Evolutionary conservation across 208 protist genomes (phyloP).

Genomic region (Crithidia fasciculata): DNA sequence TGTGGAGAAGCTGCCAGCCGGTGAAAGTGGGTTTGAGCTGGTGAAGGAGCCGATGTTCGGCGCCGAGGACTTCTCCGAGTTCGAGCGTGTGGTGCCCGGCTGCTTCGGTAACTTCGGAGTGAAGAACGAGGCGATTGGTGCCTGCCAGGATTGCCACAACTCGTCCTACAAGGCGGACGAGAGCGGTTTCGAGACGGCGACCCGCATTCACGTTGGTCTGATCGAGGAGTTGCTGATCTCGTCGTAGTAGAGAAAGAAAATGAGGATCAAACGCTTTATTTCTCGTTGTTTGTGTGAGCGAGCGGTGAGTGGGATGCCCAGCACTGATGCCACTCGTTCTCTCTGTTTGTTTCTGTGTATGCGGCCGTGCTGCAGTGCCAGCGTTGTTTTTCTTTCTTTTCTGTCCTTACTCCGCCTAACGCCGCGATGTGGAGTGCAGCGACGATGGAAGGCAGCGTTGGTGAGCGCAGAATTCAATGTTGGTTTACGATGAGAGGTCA

Average conservation of each 20-base stretch:
- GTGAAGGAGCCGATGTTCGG: slow-evolving; percentile 49
- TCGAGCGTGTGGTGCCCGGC: slow-evolving; percentile 56
- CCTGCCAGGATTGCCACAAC: slow-evolving; percentile 53
- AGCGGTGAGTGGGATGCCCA: not conserved
- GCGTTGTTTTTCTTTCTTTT: not conserved
- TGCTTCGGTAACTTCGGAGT: slow-evolving; percentile 65
- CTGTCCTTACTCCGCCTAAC: not conserved
- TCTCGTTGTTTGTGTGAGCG: not conserved
- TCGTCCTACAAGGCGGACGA: slow-evolving; percentile 57
- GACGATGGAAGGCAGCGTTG: no score
- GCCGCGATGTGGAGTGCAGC: no score
- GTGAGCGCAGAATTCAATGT: no score
- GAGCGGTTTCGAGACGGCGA: slow-evolving; percentile 44
- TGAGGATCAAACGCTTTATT: not conserved
- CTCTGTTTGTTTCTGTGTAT: not conserved
- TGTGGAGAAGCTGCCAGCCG: slow-evolving; percentile 40
- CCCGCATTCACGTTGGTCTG: slow-evolving; percentile 53
- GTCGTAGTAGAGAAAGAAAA: not conserved
- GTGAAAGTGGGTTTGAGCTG: slow-evolving; percentile 40
- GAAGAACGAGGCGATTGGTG: slow-evolving; percentile 26
- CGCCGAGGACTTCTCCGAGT: slow-evolving; percentile 72
- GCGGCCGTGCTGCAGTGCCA: not conserved
- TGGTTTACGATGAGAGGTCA: no score
- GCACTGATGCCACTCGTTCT: no score
- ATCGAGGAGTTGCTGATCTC: slow-evolving; percentile 50